Percentiles rank a stretch among this genome's conserved stretches.
phyloP scores from a whole-genome alignment of 352 stramenopile genomes.

The Thalassiosira delicatula region DNA sequence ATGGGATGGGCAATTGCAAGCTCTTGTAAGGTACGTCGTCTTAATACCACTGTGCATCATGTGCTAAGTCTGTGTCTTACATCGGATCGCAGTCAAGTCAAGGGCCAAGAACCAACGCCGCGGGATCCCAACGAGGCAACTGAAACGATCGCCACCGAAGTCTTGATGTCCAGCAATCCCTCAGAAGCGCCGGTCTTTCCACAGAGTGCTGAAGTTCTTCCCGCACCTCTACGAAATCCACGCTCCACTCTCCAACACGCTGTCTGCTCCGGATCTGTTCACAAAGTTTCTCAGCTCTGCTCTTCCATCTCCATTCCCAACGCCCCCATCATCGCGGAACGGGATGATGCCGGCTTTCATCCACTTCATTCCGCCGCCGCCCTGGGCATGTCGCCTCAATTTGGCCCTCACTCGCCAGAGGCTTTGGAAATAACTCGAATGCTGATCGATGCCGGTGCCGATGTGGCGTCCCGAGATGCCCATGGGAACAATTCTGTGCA shows the following conservation, averaged over 20 bases:
- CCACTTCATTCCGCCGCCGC: conserved; percentile 75
- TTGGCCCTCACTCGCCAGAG: conserved; percentile 43
- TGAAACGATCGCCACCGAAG: conserved; percentile 1
- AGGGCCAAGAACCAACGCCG: conserved; percentile 29
- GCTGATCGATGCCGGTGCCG: conserved; percentile 64
- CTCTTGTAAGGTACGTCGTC: conserved; percentile 68
- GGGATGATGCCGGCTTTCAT: conserved; percentile 72
- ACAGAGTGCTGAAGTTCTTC: conserved; percentile 2
- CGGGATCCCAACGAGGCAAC: conserved; percentile 13
- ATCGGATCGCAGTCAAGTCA: conserved; percentile 46
- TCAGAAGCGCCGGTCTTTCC: background rate
- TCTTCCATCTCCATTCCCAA: conserved; percentile 22
- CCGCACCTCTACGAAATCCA: conserved; percentile 45
- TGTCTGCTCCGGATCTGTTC: conserved; percentile 44
- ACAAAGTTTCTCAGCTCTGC: conserved; percentile 43
- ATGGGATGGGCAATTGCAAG: conserved; percentile 82
- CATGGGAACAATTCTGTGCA: conserved; percentile 84
- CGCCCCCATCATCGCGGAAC: conserved; percentile 31
- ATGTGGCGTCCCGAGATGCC: conserved; percentile 69
- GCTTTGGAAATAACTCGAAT: conserved; percentile 66
- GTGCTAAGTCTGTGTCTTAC: no score
- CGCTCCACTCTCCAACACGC: conserved; percentile 47
- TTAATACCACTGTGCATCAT: no score
- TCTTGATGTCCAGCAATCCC: background rate
- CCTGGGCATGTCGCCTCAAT: conserved; percentile 66